Base-by-base conservation (phyloP, 2,329 filamentous ascomycete genomes). In the Cercospora zeae-maydis region DNA sequence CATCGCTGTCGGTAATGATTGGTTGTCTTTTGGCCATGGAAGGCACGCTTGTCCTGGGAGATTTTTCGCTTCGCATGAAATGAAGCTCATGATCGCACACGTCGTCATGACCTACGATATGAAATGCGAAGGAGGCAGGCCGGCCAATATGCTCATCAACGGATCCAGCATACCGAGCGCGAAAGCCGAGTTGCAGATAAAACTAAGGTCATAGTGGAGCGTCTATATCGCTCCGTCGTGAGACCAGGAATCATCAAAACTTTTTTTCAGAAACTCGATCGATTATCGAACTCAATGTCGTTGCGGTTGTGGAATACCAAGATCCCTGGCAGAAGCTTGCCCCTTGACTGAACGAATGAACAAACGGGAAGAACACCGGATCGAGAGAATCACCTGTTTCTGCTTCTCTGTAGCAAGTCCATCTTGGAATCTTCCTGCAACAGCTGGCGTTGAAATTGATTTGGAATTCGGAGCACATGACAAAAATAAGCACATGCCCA, bases 41-140 rank as follows among this genome's bases (percentile, higher is more conserved):
- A 55, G 66, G 33, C 67, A 70, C 59, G 63, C 63, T 21, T 72
- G 71, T 53, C 67, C 67, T 30, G 79, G 79, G 0, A 74, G 79
- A 0, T 81, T 81, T 75, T 80, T 81, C 64, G 65, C 79, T 14
- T 74, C 72, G 30, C 76, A 79, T 64, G 77, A 81, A 73, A 78
- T 81, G 71, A 81, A 81, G 70, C 69, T 80, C 66, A 75, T 81
- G 16, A 66, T 81, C 13, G 75, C 77, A 1, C 70, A 78, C 51
- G 70, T 78, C 3, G 65, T 81, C 47, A 76, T 80, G 0, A 76
- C 73, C 30, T 80, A 80, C 65, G 78, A 81, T 24, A 62, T 70
- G 21, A 63, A 63, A 58, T 51, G 68, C 16, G 62, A 65, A 13
- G 66, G 66, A 3, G 58, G 61, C 3, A 61, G 65, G 47, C 65